Evolutionary conservation across 2,329 filamentous ascomycete species (phyloP), one percentile per base, ranked within the genome.

Genomic region (Exophiala xenobiotica): DNA sequence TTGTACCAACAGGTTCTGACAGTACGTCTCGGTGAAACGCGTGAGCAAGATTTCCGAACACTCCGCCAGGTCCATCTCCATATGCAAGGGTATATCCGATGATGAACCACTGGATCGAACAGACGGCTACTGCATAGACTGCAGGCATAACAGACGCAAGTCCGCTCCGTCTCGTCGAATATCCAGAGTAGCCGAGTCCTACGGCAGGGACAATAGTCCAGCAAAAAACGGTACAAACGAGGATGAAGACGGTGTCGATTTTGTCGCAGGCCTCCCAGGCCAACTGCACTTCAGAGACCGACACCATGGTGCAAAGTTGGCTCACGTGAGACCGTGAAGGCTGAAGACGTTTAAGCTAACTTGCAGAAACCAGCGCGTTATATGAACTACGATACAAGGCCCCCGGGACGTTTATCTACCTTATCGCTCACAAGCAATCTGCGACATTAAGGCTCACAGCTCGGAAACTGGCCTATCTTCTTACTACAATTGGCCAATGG

Each of bases 191-290:
- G 3, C 72, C 76, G 14, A 78, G 71, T 7, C 75, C 75, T 35
- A 78, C 75, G 0, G 76, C 75, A 4, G 75, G 75, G 8, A 78
- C 74, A 54, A 78, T 78, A 1, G 73, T 69, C 75, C 74, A 78
- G 61, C 75, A 78, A 55, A 78, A 74, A 26, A 77, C 73, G 16
- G 69, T 74, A 61, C 75, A 78, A n/a, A 77, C 68, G 6, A 78
- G 67, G 40, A 78, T 70, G 61, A 78, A 78, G 38, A 75, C 64
- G 0, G 77, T 78, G 59, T 79, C 77, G n/a, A 65, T 76, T 53
- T 74, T 72, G 62, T 76, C 72, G 63, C 77, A 79, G 42, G 71
- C 68, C 46, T 77, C 74, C 75, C 76, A 79, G 16, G 73, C 75
- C 33, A 70, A 56, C 31, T 72, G 60, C n/a, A 74, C 65, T 6